Base-by-base conservation (phyloP, 2,329 filamentous ascomycete species). In the Pseudogymnoascus sp. region DNA sequence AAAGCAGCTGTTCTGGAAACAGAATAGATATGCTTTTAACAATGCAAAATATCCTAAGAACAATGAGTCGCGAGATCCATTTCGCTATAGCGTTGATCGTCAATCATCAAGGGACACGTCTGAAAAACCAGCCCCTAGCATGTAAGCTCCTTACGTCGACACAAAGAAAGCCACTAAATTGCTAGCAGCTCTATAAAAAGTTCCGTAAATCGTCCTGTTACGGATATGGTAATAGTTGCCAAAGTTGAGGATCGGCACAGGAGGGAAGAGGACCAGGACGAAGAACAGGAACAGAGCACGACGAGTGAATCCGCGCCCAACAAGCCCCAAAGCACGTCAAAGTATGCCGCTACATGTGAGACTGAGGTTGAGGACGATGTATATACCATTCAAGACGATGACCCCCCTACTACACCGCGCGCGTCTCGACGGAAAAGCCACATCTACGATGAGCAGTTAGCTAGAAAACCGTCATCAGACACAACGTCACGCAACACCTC, bases 1-100 rank as follows among this genome's bases (percentile, higher is more conserved):
- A n/a, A 63, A 59, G 33, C 65, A 67, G 19, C 52, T 67, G 8
- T 67, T 67, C 41, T 67, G 59, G 61, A 67, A 63, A 38, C 65
- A 67, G 42, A 67, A 63, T 60, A 55, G 52, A 45, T 67, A 67
- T 49, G 42, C 58, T 11, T 59, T 28, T 25, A 65, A 64, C 23
- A 67, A 67, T 33, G 39, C 25, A 14, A 60, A 62, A 19, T 65
- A 67, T 45, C 60, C 36, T 4, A 35, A 58, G 58, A 33, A 19
- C 11, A 63, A 65, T 59, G 30, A 55, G 8, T 25, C 41, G 12
- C 22, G 41, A 45, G 41, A 45, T 45, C 41, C 41, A 45, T 45
- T 45, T 25, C 41, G 41, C 22, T 14, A 25, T 25, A 45, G 41
- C 14, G 22, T 25, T 25, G 41, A 25, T 25, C 41, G 41, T 25